Percentiles rank a stretch among this genome's conserved stretches.
Conservation (phyloP, 23 red algal genomes). For the Gracilaria caudata region DNA sequence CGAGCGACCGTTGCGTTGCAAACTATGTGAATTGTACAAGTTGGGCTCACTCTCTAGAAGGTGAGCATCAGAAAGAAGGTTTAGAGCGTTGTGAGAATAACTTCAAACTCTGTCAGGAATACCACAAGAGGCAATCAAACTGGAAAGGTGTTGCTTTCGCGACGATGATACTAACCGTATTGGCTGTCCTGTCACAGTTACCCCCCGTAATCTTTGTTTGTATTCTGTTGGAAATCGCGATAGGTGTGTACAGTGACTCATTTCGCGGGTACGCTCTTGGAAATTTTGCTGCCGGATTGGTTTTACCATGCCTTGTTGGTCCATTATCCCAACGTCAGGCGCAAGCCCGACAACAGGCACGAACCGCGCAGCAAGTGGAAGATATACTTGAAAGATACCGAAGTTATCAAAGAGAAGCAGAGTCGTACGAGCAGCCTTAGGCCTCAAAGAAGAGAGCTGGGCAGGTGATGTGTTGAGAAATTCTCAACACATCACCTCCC, state of each 20-base stretch:
- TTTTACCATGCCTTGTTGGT: background rate
- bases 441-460: too few relatives aligned
- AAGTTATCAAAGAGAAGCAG: too few relatives aligned
- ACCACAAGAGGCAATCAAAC: background rate
- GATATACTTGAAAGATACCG: too few relatives aligned
- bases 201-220: background rate
- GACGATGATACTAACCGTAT: background rate
- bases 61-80: background rate
- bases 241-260: background rate
- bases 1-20: background rate
- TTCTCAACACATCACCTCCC: too few relatives aligned
- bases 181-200: background rate
- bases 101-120: background rate
- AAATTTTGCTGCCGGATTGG: background rate
- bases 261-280: background rate
- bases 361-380: too few relatives aligned
- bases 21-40: background rate
- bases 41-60: background rate
- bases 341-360: too few relatives aligned
- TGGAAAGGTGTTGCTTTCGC: background rate
- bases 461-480: too few relatives aligned
- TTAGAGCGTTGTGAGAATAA: background rate
- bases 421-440: too few relatives aligned
- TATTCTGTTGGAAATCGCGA: background rate
- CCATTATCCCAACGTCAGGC: too few relatives aligned